Evolutionary conservation across 2,329 filamentous ascomycete species (phyloP).

Genomic region (Colletotrichum shisoi): DNA sequence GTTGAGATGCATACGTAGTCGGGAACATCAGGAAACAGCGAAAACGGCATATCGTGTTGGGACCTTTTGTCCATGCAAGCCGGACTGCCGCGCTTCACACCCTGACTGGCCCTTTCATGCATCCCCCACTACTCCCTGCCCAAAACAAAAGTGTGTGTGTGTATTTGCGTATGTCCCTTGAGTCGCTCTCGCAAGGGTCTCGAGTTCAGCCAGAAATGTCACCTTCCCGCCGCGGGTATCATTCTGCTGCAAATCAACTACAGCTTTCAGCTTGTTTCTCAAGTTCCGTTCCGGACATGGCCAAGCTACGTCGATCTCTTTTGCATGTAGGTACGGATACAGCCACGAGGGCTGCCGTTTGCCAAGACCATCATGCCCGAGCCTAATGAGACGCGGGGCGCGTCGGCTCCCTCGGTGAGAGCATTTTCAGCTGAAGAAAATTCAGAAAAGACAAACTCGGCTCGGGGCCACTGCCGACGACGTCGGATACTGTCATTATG

Average conservation of each 20-base stretch:
- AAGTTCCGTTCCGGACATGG: slow-evolving; percentile 29
- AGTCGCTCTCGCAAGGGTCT: slow-evolving; percentile 4
- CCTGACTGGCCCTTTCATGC: slow-evolving; percentile 23
- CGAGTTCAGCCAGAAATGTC: slow-evolving; percentile 22
- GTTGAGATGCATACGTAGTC: slow-evolving; percentile 26
- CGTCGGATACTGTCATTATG: slow-evolving; percentile 1
- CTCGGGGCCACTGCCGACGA: not conserved
- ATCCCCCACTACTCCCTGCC: slow-evolving; percentile 24
- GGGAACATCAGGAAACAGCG: slow-evolving; percentile 24
- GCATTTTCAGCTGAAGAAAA: not conserved
- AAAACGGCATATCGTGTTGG: slow-evolving; percentile 18
- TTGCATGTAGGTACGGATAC: slow-evolving; percentile 14
- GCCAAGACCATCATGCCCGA: slow-evolving; percentile 15
- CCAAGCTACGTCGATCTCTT: slow-evolving; percentile 24
- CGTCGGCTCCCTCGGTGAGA: not conserved
- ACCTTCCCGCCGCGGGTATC: slow-evolving; percentile 11
- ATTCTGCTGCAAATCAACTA: slow-evolving; percentile 16
- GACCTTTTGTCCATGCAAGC: slow-evolving; percentile 1
- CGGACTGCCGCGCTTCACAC: slow-evolving; percentile 23
- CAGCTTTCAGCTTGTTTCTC: slow-evolving; percentile 5
- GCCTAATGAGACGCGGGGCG: slow-evolving; percentile 12
- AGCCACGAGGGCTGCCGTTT: slow-evolving; percentile 13
- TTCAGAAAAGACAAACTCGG: not conserved
- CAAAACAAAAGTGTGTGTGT: slow-evolving; percentile 11
- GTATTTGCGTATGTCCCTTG: not conserved